Evolutionary conservation across 768 basidiomycete genomes (phyloP).

Genomic region (Neoboletus brunneissimus): DNA sequence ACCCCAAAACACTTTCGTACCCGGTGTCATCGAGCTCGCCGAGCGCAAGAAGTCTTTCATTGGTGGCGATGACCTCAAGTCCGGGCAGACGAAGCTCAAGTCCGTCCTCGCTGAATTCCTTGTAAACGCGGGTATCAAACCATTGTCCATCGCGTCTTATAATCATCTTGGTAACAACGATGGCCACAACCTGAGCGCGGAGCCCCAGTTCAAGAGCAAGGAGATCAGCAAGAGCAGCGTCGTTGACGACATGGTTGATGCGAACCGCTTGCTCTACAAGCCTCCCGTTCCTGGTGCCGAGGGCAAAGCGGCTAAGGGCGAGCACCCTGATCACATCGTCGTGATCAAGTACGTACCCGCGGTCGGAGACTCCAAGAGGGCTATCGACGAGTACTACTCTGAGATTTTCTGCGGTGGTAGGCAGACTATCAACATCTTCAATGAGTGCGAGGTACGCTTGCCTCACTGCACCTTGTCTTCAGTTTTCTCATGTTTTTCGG

Average conservation of each 20-base stretch:
- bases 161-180: constrained; percentile 99
- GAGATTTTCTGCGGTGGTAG: constrained; percentile 97
- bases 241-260: constrained; percentile 96
- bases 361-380: constrained; percentile 95
- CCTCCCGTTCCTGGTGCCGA: constrained; percentile 57
- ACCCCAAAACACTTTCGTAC: constrained; percentile 98
- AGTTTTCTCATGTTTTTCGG: background rate
- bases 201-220: constrained; percentile 95
- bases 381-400: constrained; percentile 99
- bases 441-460: constrained; percentile 84
- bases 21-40: constrained; percentile 89
- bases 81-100: constrained; percentile 97
- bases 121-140: constrained; percentile 98
- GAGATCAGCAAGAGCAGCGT: constrained; percentile 97
- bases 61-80: constrained; percentile 97
- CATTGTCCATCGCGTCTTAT: constrained; percentile 94
- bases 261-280: constrained; percentile 88
- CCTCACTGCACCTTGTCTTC: rapidly evolving
- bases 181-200: constrained; percentile 86
- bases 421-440: constrained; percentile 95
- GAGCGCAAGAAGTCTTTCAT: constrained; percentile 90
- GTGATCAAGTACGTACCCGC: constrained; percentile 98
- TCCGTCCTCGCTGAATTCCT: constrained; percentile 97
- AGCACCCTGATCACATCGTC: constrained; percentile 96
- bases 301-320: constrained; percentile 72